These are phyloP conservation scores for Mercurialis annua DNA, from an alignment of 345 rosid species.

Conservation along the genomic window DNA sequence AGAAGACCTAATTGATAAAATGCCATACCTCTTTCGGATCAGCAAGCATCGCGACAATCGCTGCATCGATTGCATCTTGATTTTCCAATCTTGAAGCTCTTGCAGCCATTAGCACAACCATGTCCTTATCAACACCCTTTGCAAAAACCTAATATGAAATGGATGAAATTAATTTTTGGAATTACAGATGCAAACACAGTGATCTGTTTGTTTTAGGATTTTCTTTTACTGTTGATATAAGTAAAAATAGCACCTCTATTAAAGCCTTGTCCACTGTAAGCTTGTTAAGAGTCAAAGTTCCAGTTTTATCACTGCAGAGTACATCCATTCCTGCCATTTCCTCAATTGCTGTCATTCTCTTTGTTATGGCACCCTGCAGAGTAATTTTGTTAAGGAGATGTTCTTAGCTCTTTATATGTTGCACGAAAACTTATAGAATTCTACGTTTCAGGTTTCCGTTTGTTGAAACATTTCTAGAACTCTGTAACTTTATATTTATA, in stretches of 20 bases:
- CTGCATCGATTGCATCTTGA: constrained; percentile 88
- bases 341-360: constrained; percentile 95
- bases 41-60: constrained; percentile 78
- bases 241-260: constrained; percentile 57
- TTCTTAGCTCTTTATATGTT: neutral
- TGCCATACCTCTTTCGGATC: constrained; percentile 79
- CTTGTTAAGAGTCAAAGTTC: constrained; percentile 89
- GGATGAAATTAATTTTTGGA: neutral
- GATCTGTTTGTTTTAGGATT: too few relatives aligned
- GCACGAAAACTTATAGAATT: too few relatives aligned
- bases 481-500: too few relatives aligned
- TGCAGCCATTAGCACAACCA: constrained; percentile 82
- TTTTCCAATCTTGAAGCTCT: constrained; percentile 92
- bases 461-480: too few relatives aligned
- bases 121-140: constrained; percentile 56
- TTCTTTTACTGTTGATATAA: neutral
- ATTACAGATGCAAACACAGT: neutral
- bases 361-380: constrained; percentile 77
- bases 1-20: neutral
- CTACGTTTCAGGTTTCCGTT: too few relatives aligned
- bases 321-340: constrained; percentile 99
- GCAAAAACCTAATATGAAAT: constrained; percentile 50
- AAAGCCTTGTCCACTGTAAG: constrained; percentile 74
- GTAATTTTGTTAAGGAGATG: neutral
- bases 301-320: constrained; percentile 90